Evolutionary conservation across 225 moss, liverwort and hornwort genomes (phyloP).

Genomic region (Thuidium tamariscinum): DNA sequence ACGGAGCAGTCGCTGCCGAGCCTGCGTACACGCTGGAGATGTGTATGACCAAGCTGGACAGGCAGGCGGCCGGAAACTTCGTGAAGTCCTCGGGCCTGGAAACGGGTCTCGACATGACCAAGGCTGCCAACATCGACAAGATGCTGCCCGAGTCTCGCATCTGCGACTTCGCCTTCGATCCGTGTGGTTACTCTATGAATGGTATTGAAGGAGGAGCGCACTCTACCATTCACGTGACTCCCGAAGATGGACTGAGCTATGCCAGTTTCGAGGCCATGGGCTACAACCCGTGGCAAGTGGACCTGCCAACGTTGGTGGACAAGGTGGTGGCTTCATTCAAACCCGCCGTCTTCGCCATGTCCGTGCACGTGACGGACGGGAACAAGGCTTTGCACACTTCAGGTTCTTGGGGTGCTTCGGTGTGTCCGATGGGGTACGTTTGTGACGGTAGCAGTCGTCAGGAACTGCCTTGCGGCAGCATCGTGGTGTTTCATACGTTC

Average conservation of each 20-base stretch:
- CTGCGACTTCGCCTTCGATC: slow-evolving; percentile 84
- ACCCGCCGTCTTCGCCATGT: slow-evolving; percentile 67
- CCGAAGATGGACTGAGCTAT: slow-evolving; percentile 78
- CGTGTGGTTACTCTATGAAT: slow-evolving; percentile 94
- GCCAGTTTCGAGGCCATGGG: slow-evolving; percentile 98
- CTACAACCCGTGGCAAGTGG: slow-evolving; percentile 32
- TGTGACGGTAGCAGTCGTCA: slow-evolving; percentile 73
- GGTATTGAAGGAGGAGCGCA: slow-evolving; percentile 68
- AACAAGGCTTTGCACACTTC: slow-evolving; percentile 1
- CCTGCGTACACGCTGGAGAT: slow-evolving; percentile 62
- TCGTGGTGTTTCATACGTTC: slow-evolving; percentile 70
- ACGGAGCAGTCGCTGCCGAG: not conserved
- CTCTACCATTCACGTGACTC: slow-evolving; percentile 90
- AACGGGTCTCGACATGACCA: slow-evolving; percentile 60
- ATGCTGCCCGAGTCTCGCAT: slow-evolving; percentile 57
- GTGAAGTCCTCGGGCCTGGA: slow-evolving; percentile 35
- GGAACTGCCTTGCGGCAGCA: slow-evolving; percentile 53
- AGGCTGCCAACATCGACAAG: slow-evolving; percentile 31
- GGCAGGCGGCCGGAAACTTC: slow-evolving; percentile 41
- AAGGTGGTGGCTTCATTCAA: slow-evolving; percentile 53
- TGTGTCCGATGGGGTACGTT: slow-evolving; percentile 50
- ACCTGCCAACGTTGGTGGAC: slow-evolving; percentile 37
- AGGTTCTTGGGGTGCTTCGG: slow-evolving; percentile 33
- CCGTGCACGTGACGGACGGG: slow-evolving; percentile 37
- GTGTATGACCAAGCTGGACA: slow-evolving; percentile 81